Percentiles rank a stretch among this genome's conserved stretches.
These are phyloP conservation scores for Clonostachys chloroleuca DNA, from an alignment of 2,329 filamentous ascomycete genomes.

Conservation along the genomic window DNA sequence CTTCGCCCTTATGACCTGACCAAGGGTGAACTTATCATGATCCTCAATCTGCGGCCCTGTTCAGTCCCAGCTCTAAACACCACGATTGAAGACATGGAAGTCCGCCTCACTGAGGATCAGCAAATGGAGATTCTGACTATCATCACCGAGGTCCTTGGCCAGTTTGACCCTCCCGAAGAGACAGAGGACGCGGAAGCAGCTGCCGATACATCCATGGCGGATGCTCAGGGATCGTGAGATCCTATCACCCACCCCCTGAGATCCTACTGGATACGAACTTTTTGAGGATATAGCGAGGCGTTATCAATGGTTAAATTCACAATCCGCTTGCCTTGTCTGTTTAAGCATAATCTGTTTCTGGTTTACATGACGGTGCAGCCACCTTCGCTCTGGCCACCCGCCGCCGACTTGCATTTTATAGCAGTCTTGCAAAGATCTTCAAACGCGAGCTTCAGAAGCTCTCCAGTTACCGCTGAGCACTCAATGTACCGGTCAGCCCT, in stretches of 20 bases:
- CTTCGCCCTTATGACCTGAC: conserved; percentile 55
- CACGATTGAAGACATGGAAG: conserved; percentile 61
- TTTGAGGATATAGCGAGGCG: too few relatives aligned
- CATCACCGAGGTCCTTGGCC: conserved; percentile 53
- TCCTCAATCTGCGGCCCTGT: conserved; percentile 60
- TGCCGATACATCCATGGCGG: conserved; percentile 1
- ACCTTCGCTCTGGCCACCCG: conserved; percentile 49
- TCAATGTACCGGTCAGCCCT: conserved; percentile 60
- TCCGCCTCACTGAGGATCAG: conserved; percentile 54
- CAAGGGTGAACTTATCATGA: conserved; percentile 66
- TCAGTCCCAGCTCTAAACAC: conserved; percentile 54
- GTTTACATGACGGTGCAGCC: conserved; percentile 46
- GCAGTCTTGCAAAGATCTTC: conserved; percentile 58
- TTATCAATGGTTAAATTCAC: neutral
- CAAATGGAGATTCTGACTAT: conserved; percentile 53
- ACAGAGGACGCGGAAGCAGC: conserved; percentile 5
- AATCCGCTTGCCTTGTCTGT: neutral
- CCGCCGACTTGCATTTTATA: conserved; percentile 35
- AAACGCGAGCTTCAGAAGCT: conserved; percentile 51
- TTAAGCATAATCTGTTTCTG: neutral
- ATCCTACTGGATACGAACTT: too few relatives aligned
- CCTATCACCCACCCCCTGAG: too few relatives aligned
- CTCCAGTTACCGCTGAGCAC: conserved; percentile 57
- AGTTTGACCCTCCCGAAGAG: conserved; percentile 26
- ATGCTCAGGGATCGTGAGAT: too few relatives aligned